Percentiles rank a stretch among this genome's conserved stretches.
These are phyloP conservation scores for Globisporangium okanoganense DNA, from an alignment of 352 stramenopile species.

Conservation along the genomic window DNA sequence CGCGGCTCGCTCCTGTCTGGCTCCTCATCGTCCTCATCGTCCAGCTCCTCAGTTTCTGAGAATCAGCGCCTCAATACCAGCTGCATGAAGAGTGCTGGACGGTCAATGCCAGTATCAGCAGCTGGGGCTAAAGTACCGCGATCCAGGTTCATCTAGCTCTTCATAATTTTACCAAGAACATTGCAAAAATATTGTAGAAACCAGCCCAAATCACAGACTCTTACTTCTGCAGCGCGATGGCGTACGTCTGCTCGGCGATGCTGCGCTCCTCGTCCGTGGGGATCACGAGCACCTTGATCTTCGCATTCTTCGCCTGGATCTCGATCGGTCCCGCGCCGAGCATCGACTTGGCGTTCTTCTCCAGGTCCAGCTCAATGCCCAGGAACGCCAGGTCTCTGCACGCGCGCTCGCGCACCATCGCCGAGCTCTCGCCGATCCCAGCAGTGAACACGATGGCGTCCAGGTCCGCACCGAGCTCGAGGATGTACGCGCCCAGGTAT, in stretches of 20 bases:
- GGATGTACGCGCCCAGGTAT: conserved; percentile 79
- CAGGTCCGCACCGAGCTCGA: conserved; percentile 62
- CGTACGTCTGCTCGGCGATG: conserved; percentile 84
- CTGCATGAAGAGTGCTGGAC: neutral
- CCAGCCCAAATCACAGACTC: no score
- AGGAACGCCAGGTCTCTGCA: conserved; percentile 59
- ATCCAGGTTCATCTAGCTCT: neutral
- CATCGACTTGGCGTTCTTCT: conserved; percentile 65
- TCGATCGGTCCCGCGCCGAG: conserved; percentile 54
- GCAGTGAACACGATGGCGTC: conserved; percentile 90
- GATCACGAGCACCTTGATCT: conserved; percentile 78
- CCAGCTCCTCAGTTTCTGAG: neutral
- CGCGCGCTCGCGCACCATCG: conserved; percentile 73
- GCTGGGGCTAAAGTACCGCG: neutral
- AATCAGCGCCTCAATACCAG: neutral
- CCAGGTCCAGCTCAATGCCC: conserved; percentile 67
- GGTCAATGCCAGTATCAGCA: neutral
- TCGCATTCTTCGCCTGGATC: conserved; percentile 47
- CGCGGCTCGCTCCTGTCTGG: conserved; percentile 3
- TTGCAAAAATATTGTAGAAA: neutral
- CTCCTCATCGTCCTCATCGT: conserved; percentile 1
- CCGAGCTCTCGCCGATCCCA: conserved; percentile 84
- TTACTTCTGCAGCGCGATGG: conserved; percentile 48
- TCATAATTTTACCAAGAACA: no score
- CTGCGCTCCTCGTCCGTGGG: conserved; percentile 89